Conservation (phyloP, 768 basidiomycete genomes). For the Leccinum incarnatum region DNA sequence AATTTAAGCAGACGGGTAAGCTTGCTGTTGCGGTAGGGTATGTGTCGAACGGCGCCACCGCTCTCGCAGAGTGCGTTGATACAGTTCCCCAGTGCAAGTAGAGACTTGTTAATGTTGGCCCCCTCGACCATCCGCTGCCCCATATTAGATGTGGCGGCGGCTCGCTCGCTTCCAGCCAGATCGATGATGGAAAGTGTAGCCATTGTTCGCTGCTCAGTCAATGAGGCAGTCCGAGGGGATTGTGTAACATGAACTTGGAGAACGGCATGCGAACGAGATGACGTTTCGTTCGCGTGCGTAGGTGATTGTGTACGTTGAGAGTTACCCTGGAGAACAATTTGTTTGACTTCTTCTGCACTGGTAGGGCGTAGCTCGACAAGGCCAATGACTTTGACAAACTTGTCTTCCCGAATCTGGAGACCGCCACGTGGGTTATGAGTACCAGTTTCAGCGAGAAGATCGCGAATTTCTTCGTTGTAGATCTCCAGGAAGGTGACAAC, state of each 20-base stretch:
- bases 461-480: constrained; percentile 98
- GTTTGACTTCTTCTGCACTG: constrained; percentile 89
- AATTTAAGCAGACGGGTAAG: constrained; percentile 97
- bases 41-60: constrained; percentile 80
- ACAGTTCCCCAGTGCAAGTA: constrained; percentile 95
- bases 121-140: constrained; percentile 98
- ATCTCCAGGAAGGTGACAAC: constrained; percentile 97
- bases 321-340: constrained; percentile 89
- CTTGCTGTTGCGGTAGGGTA: constrained; percentile 98
- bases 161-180: constrained; percentile 94
- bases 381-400: constrained; percentile 84
- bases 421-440: constrained; percentile 68
- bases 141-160: constrained; percentile 95
- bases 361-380: constrained; percentile 79
- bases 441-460: constrained; percentile 82
- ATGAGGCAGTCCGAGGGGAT: constrained; percentile 77
- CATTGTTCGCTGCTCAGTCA: constrained; percentile 79
- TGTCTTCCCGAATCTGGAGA: constrained; percentile 92
- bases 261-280: constrained; percentile 96
- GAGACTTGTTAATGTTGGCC: constrained; percentile 98
- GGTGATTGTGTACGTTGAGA: constrained; percentile 85
- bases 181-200: constrained; percentile 97
- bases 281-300: constrained; percentile 95
- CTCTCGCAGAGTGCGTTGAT: constrained; percentile 98
- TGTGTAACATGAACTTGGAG: constrained; percentile 93